Base-by-base conservation (phyloP, 495 filamentous ascomycete genomes). In the Aspergillus avenaceus region DNA sequence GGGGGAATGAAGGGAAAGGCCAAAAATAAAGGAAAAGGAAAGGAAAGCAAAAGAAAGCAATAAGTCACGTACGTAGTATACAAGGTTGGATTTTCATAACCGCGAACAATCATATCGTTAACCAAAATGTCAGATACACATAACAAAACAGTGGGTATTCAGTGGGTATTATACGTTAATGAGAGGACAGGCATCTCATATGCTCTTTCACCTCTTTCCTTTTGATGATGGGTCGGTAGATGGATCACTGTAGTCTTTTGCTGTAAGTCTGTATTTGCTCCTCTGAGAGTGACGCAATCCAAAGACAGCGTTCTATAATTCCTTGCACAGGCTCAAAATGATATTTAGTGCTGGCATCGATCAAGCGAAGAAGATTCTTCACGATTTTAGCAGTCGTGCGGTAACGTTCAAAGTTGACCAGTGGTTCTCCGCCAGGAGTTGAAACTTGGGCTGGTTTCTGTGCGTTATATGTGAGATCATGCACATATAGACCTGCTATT, bases 371-470 rank as follows among this genome's bases (percentile, higher is more conserved):
- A 40, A 99, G 75, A 57, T 83, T 92, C 75, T 99, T 97, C 50
- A 97, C 88, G 50, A 97, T 89, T n/a, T 81, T 79, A 2, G 95
- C 95, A 22, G 90, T 83, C 14, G 87, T 90, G 23, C 92, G 87
- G 62, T 91, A 92, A 47, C 91, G 84, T 69, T 97, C 95, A 63
- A 97, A 97, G 63, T 99, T 99, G 51, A 97, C 82, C 42, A 99
- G 71, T 23, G 88, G 81, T 54, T 90, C 87, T 21, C 74, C 72
- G 18, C 64, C 56, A 13, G 77, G 79, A 12, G 79, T 80, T 45
- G 80, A 75, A 53, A 82, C 58, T 71, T 86, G 48, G 60, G 85
- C 74, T 13, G 92, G 91, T 58, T 95, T 86, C 66, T 97, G 90
- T 0, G 88, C 83, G 64, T 97, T 99, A 68, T 91, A 95, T 27